Conservation (phyloP, 768 basidiomycete species). For the Boletus fagicola region DNA sequence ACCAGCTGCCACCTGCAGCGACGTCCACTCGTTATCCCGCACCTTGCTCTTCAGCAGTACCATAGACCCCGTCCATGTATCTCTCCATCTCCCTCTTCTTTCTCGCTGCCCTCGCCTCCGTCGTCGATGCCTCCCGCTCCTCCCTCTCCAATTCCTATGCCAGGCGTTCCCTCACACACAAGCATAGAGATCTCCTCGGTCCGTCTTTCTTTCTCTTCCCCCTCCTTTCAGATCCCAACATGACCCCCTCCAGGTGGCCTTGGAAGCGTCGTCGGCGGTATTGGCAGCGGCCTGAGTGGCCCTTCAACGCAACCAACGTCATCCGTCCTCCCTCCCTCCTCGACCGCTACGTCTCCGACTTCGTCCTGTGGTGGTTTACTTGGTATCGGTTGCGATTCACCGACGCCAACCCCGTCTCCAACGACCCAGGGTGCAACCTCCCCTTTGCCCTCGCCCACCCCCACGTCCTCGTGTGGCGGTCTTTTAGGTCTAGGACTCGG, state of each 20-base stretch:
- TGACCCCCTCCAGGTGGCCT: constrained; percentile 7
- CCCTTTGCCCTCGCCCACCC: neutral
- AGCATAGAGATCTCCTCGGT: constrained; percentile 25
- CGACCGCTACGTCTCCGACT: constrained; percentile 2
- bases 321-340: constrained; percentile 11
- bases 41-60: constrained; percentile 31
- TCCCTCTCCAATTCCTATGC: constrained; percentile 38
- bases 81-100: constrained; percentile 23
- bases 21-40: constrained; percentile 41
- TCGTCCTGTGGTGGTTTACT: constrained; percentile 22
- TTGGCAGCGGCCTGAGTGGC: neutral
- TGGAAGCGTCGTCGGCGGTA: neutral
- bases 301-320: constrained; percentile 9
- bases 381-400: constrained; percentile 16
- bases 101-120: constrained; percentile 25
- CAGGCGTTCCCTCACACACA: constrained; percentile 30
- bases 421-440: neutral
- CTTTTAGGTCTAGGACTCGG: neutral
- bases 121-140: constrained; percentile 40
- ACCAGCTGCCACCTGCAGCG: constrained; percentile 5
- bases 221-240: neutral
- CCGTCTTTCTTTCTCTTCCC: constrained; percentile 2
- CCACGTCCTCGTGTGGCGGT: neutral
- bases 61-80: constrained; percentile 30
- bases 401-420: constrained; percentile 1